phyloP scores from a whole-genome alignment of 1,284 basidiomycete genomes.

The Sporisorium iseilematis-ciliati region DNA sequence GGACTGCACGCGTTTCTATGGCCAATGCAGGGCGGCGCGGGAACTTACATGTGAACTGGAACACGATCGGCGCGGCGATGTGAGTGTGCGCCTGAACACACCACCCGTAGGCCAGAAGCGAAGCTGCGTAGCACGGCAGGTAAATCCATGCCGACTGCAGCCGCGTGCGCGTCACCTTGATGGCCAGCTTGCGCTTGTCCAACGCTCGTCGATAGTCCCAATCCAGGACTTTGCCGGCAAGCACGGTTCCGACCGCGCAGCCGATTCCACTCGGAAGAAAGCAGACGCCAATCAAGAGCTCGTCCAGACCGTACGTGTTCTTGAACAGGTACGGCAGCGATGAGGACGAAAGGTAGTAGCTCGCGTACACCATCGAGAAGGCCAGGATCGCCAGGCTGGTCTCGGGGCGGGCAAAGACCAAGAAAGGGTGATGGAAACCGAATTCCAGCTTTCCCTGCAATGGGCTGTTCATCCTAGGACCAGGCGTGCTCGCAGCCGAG shows the following conservation, averaged over 20 bases:
- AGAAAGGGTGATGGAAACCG: conserved; percentile 1
- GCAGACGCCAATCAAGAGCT: conserved; percentile 2
- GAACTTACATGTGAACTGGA: conserved; percentile 3
- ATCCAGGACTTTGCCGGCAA: conserved; percentile 29
- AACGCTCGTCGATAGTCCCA: conserved; percentile 20
- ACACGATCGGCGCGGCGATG: conserved; percentile 5
- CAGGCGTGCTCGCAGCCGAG: background rate
- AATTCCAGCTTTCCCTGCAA: background rate
- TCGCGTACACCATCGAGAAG: conserved; percentile 6
- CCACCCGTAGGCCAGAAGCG: conserved; percentile 6
- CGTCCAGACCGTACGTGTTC: conserved; percentile 5
- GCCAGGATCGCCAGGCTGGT: conserved; percentile 5
- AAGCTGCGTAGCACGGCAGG: conserved; percentile 1
- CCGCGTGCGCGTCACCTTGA: conserved; percentile 2
- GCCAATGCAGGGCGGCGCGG: background rate
- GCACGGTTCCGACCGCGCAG: conserved; percentile 10
- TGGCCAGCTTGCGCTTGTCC: background rate
- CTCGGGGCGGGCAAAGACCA: conserved; percentile 6
- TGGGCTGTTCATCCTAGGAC: background rate
- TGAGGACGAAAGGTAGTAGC: conserved; percentile 4
- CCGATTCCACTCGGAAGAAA: conserved; percentile 6
- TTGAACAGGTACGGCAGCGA: conserved; percentile 10
- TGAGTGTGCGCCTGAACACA: conserved; percentile 1
- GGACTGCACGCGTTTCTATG: background rate
- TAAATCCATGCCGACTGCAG: conserved; percentile 8